phyloP scores from a whole-genome alignment of 345 rosid genomes.

The Combretum micranthum region DNA sequence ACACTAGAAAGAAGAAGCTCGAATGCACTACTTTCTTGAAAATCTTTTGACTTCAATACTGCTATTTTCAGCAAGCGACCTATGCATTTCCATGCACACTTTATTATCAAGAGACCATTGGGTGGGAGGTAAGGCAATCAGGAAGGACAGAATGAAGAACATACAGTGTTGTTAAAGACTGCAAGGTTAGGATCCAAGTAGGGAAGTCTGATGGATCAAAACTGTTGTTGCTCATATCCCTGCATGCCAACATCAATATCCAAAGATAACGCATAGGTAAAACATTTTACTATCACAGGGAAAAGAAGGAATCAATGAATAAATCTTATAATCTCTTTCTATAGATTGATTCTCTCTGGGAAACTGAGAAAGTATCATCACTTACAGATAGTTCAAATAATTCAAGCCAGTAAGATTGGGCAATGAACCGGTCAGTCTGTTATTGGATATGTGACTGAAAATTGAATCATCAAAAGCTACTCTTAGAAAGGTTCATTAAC shows the following conservation, averaged over 20 bases:
- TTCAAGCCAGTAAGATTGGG: conserved; percentile 55
- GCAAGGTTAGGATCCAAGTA: conserved; percentile 43
- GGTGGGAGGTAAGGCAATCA: background rate
- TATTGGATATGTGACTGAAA: conserved; percentile 79
- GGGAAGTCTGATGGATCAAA: conserved; percentile 47
- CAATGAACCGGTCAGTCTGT: conserved; percentile 42
- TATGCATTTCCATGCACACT: no score
- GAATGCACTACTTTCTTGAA: no score
- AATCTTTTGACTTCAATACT: no score
- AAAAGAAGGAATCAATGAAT: no score
- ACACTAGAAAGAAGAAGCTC: no score
- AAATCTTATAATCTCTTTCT: no score
- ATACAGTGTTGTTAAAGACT: conserved; percentile 65
- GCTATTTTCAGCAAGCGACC: no score
- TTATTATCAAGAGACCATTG: no score
- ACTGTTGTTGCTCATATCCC: conserved; percentile 80
- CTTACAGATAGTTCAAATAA: conserved; percentile 62
- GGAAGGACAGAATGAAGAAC: conserved; percentile 16
- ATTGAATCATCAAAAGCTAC: conserved; percentile 1
- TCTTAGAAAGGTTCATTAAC: background rate
- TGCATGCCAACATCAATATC: conserved; percentile 18
- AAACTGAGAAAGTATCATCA: background rate
- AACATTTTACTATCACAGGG: no score
- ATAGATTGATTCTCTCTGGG: no score
- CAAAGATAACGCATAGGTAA: no score